These are phyloP conservation scores for Cryptococcus hybrid DNA, from an alignment of 1,284 basidiomycete species.

Conservation along the genomic window DNA sequence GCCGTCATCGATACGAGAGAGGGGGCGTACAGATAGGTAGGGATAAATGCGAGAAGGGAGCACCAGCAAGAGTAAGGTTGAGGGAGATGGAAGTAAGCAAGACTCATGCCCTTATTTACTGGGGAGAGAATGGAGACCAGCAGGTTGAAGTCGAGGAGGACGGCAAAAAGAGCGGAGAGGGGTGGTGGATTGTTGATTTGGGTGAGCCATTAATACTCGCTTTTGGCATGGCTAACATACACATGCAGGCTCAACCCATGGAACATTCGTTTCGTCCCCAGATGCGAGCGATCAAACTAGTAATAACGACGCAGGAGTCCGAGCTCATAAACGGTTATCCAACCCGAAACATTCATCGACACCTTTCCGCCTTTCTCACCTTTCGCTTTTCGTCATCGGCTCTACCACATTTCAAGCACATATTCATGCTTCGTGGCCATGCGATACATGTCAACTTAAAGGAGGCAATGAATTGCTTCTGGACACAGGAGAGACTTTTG, in stretches of 20 bases:
- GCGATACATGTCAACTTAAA: slow-evolving; percentile 35
- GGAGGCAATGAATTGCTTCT: slow-evolving; percentile 32
- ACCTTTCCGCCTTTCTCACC: slow-evolving; percentile 32
- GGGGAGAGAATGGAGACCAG: slow-evolving; percentile 17
- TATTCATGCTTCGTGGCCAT: slow-evolving; percentile 46
- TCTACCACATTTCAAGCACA: slow-evolving; percentile 40
- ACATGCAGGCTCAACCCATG: slow-evolving; percentile 44
- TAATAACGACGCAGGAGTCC: background rate
- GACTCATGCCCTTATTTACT: slow-evolving; percentile 44
- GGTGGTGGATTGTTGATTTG: slow-evolving; percentile 46
- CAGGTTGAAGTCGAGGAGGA: background rate
- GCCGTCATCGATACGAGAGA: slow-evolving; percentile 45
- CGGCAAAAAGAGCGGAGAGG: slow-evolving; percentile 15
- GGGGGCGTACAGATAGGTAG: slow-evolving; percentile 43
- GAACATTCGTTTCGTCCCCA: slow-evolving; percentile 32
- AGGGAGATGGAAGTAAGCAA: slow-evolving; percentile 50
- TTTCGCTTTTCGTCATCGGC: slow-evolving; percentile 33
- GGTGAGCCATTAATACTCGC: slow-evolving; percentile 20
- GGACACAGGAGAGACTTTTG: slow-evolving; percentile 22
- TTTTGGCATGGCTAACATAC: background rate
- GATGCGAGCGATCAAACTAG: background rate
- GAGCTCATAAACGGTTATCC: slow-evolving; percentile 22
- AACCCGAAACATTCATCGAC: slow-evolving; percentile 34
- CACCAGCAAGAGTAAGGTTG: slow-evolving; percentile 34
- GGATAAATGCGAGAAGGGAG: slow-evolving; percentile 36